Conservation (phyloP, 306 rosid species). For the Arachis stenosperma region DNA sequence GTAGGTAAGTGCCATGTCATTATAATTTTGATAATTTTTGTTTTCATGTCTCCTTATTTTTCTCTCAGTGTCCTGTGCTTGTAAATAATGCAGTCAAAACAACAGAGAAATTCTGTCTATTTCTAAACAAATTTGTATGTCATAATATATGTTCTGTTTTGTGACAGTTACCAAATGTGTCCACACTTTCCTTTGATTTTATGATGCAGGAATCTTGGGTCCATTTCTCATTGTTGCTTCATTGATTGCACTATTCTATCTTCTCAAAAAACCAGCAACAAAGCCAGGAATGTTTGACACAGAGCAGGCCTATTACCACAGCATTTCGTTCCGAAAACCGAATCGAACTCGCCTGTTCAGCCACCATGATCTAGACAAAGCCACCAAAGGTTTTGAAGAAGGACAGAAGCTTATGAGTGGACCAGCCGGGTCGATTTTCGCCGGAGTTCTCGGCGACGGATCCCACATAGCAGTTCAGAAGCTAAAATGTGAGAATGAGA, state of each 20-base stretch:
- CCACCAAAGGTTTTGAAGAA: conserved; percentile 70
- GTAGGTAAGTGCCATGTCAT: conserved; percentile 58
- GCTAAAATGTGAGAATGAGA: conserved; percentile 65
- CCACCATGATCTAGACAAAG: conserved; percentile 71
- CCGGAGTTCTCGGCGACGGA: conserved; percentile 78
- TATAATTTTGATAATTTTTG: conserved; percentile 1
- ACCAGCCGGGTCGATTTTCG: conserved; percentile 57
- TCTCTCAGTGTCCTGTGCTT: too few relatives aligned
- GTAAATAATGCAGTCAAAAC: too few relatives aligned
- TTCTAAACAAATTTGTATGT: too few relatives aligned
- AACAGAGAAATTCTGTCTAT: too few relatives aligned
- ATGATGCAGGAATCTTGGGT: conserved; percentile 81
- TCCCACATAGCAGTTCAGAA: conserved; percentile 77
- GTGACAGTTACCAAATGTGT: too few relatives aligned
- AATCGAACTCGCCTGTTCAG: conserved; percentile 67
- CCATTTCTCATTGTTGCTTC: conserved; percentile 70
- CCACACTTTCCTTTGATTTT: not conserved
- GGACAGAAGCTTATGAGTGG: conserved; percentile 57
- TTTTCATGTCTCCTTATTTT: not conserved
- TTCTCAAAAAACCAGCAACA: conserved; percentile 57
- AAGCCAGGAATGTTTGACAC: conserved; percentile 54
- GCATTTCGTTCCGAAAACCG: conserved; percentile 63
- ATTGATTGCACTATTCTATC: conserved; percentile 57
- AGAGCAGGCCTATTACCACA: conserved; percentile 54
- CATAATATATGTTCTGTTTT: too few relatives aligned